These are phyloP conservation scores for Mortierella sp. DNA, from an alignment of 371 early-diverging fungal genomes.

Conservation along the genomic window DNA sequence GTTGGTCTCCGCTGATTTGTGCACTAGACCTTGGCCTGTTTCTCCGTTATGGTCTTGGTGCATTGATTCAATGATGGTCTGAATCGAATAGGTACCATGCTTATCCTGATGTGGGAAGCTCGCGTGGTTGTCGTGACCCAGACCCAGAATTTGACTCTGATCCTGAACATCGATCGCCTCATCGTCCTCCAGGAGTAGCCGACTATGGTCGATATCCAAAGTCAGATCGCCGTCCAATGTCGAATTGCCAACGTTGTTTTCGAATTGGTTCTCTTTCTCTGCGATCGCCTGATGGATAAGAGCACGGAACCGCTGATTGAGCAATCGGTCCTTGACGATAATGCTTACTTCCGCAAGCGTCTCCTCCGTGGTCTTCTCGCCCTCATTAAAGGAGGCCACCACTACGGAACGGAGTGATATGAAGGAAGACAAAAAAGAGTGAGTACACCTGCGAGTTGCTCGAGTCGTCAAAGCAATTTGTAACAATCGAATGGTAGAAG, in stretches of 20 bases:
- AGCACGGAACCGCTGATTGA: conserved; percentile 46
- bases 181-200: conserved; percentile 26
- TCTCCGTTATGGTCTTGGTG: too few relatives aligned
- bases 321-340: conserved; percentile 38
- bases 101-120: too few relatives aligned
- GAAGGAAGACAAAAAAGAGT: background rate
- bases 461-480: too few relatives aligned
- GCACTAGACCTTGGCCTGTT: too few relatives aligned
- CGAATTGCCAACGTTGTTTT: conserved; percentile 17
- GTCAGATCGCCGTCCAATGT: conserved; percentile 41
- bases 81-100: too few relatives aligned
- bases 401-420: conserved; percentile 8
- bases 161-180: too few relatives aligned
- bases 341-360: conserved; percentile 43
- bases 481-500: too few relatives aligned
- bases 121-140: background rate
- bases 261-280: conserved; percentile 43
- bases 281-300: conserved; percentile 49
- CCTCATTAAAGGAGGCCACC: conserved; percentile 51
- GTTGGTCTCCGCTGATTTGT: too few relatives aligned
- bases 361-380: conserved; percentile 50
- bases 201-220: conserved; percentile 38
- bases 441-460: background rate
- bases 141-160: background rate
- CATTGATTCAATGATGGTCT: too few relatives aligned